Conservation (phyloP, 176 grass and related monocot genomes). For the Aegilops speltoides region DNA sequence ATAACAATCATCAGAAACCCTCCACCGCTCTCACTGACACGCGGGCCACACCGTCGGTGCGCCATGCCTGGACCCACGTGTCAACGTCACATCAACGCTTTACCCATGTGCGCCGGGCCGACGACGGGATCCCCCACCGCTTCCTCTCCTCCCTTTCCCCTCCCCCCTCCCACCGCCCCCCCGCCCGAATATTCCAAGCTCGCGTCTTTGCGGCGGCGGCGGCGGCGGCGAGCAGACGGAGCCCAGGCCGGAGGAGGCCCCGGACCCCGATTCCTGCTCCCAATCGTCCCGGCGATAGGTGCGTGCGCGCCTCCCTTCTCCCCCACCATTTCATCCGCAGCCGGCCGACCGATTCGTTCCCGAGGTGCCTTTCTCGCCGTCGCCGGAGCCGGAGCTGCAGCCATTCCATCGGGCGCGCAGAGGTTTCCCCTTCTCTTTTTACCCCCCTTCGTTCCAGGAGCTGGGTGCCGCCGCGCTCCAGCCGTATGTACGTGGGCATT, state of each 20-base stretch:
- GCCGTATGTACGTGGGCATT: no score
- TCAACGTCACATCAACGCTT: accelerated
- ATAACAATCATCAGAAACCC: neutral
- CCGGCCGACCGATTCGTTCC: no score
- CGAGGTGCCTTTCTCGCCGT: no score
- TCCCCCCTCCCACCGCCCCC: neutral
- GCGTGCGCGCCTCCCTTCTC: neutral
- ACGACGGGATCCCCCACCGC: neutral
- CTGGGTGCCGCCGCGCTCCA: no score
- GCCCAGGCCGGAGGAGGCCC: neutral
- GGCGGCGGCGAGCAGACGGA: neutral
- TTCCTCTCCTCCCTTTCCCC: conserved; percentile 25
- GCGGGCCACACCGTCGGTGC: accelerated
- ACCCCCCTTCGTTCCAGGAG: no score
- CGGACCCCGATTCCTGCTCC: neutral
- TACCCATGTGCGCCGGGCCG: neutral
- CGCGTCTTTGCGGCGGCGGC: neutral
- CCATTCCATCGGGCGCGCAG: no score
- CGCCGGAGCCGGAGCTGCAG: no score
- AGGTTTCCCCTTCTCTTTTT: no score
- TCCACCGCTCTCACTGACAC: neutral
- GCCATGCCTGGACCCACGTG: accelerated
- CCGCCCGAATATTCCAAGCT: conserved; percentile 38
- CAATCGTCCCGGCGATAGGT: neutral
- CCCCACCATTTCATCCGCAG: no score